Evolutionary conservation across 2,329 filamentous ascomycete species (phyloP).

Genomic region (Aspergillus sp.): DNA sequence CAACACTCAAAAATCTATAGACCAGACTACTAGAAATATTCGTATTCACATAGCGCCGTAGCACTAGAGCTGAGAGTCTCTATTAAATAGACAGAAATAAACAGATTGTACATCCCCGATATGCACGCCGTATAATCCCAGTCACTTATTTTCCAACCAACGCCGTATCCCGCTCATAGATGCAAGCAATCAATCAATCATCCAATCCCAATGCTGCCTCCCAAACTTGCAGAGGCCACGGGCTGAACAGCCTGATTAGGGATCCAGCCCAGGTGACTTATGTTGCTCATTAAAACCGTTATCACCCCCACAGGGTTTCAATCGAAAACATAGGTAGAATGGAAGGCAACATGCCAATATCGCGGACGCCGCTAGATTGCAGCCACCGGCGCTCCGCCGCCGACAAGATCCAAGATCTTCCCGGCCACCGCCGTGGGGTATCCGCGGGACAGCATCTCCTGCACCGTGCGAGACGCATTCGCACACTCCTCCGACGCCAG

Average conservation of each 20-base stretch:
- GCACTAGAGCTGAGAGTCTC: constrained; percentile 19
- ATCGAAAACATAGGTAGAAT: constrained; percentile 2
- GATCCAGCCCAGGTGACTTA: constrained; percentile 25
- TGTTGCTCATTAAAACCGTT: constrained; percentile 15
- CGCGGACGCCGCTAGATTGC: constrained; percentile 13
- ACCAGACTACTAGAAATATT: not conserved
- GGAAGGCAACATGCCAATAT: constrained; percentile 7
- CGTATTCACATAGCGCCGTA: constrained; percentile 3
- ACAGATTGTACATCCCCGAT: constrained; percentile 8
- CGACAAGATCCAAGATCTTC: constrained; percentile 86
- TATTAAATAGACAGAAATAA: constrained; percentile 12
- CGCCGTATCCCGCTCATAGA: constrained; percentile 13
- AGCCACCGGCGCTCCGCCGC: constrained; percentile 26
- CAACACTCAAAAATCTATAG: not conserved
- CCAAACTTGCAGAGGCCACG: constrained; percentile 14
- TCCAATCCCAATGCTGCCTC: constrained; percentile 14
- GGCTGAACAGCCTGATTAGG: constrained; percentile 18
- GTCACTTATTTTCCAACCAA: constrained; percentile 7
- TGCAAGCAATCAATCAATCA: constrained; percentile 9
- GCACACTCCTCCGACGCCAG: constrained; percentile 73
- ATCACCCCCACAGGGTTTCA: constrained; percentile 6
- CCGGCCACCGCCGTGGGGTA: constrained; percentile 87
- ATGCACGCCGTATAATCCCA: constrained; percentile 7
- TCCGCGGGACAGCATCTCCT: constrained; percentile 81
- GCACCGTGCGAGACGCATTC: constrained; percentile 66